Evolutionary conservation across 257 asterid genomes (phyloP), one percentile per base, ranked within the genome.

Genomic region (Salvia miltiorrhiza): DNA sequence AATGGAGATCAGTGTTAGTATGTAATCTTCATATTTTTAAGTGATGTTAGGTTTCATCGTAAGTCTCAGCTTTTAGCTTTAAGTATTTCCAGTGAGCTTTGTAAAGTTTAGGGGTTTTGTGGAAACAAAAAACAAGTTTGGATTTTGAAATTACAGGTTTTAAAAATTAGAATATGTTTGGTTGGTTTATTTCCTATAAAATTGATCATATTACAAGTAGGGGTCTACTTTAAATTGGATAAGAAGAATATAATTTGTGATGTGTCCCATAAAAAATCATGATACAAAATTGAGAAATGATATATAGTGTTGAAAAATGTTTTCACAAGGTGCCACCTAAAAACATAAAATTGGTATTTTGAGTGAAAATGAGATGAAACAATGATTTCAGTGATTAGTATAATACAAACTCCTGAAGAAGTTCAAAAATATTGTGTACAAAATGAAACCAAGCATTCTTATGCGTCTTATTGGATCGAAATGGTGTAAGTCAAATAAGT

Each of bases 381-480:
- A 39, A 20, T 37, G 28, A 39, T 20, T 61, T 61, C 17, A 35
- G 47, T 2, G 48, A 20, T 9, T 21, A 61, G 35, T 26, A 26
- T 11, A 55, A 55, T 7, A 12, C 21, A 55, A 55, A 13, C 37
- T 12, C 61, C 39, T 13, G 3, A 9, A 14, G 8, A 55, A 14
- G 0, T 24, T 13, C 26, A 11, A 24, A 54, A 52, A 24, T 16
- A 54, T 54, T 54, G 61, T 55, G 40, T n/a, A 14, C 21, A 57
- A 33, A 57, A 57, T 57, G 64, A 57, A 30, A 57, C 44, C 64
- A 32, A 16, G 43, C 24, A 32, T 3, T 9, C 45, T 30, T 33
- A n/a, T 3, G 45, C 40, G 37, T 67, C 65, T 59, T 74, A 44
- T 24, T 21, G 77, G 60, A 59, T 68, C 17, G 33, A 65, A 52